These are phyloP conservation scores for Mycosphaerelloides madeirae DNA, from an alignment of 2,329 filamentous ascomycete genomes.

Conservation along the genomic window DNA sequence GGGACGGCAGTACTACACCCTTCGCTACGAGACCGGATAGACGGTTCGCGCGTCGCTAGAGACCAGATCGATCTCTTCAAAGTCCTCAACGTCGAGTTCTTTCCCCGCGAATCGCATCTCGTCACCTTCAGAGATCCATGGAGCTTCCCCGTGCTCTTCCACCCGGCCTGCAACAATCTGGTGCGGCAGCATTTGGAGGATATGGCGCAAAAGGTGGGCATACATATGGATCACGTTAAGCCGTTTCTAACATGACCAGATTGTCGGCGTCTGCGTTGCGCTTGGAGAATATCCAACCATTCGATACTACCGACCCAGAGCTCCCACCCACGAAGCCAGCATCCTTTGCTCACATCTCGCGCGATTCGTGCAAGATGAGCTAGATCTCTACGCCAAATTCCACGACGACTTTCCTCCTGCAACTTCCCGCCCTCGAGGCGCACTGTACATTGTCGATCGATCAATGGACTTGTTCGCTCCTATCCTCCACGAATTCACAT, in stretches of 20 bases:
- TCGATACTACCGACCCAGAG: conserved; percentile 77
- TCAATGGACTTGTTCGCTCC: conserved; percentile 90
- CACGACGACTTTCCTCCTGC: conserved; percentile 79
- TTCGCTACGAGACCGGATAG: conserved; percentile 66
- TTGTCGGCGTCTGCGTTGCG: conserved; percentile 81
- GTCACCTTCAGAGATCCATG: conserved; percentile 90
- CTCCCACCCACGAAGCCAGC: conserved; percentile 75
- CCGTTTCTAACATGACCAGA: conserved; percentile 43
- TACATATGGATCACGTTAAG: not conserved
- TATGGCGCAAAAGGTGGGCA: conserved; percentile 74
- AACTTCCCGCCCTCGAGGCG: conserved; percentile 71
- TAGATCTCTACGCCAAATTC: conserved; percentile 82
- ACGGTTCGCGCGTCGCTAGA: conserved; percentile 63
- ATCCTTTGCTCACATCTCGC: conserved; percentile 86
- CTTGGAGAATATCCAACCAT: conserved; percentile 93
- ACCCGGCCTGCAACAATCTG: conserved; percentile 80
- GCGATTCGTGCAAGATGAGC: conserved; percentile 82
- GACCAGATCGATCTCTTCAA: conserved; percentile 75
- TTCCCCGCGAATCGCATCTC: conserved; percentile 83
- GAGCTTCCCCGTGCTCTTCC: conserved; percentile 90
- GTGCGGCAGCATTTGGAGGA: conserved; percentile 78
- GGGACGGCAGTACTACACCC: conserved; percentile 58
- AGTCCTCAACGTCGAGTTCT: conserved; percentile 82
- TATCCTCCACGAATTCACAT: conserved; percentile 91
- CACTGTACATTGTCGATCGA: conserved; percentile 82